Base-by-base conservation (phyloP, 306 rosid genomes). In the Sechiopsis laciniata region DNA sequence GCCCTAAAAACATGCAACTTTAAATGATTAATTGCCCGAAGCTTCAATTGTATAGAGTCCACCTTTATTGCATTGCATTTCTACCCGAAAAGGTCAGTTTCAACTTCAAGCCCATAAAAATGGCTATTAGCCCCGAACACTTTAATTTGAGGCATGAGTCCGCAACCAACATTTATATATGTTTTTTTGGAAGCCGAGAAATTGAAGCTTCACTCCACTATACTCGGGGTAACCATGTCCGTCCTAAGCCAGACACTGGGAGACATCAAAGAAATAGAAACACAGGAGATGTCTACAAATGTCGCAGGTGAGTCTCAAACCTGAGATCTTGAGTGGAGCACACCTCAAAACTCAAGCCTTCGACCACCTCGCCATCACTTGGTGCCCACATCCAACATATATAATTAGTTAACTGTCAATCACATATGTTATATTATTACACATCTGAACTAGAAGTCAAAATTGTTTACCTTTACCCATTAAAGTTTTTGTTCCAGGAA, bases 1-100 rank as follows among this genome's bases (percentile, higher is more conserved):
- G 48, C 96, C 98, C 98, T 90, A 91, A 46, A 81, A 86, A n/a
- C 26, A 50, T 17, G 61, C 19, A 52, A 61, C 10, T 59, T 58
- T 17, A 74, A 48, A n/a, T 74, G 32, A 73, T 42, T 35, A 73
- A 19, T 73, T 12, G 14, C 11, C 3, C 13, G 9, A 32, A 69
- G 42, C 21, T 63, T 63, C 69, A 35, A 22, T 50, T 3, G 42
- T 21, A 22, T 16, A 20, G 24, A 69, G 21, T 69, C 57, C 57
- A 14, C 21, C 58, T 69, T 50, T 40, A 21, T 32, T 32, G 58
- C 20, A 14, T 20, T 69, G 58, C 20, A 14, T 20, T 69, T 7
- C 8, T 69, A 69, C 40, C 14, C 58, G 17, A 8, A 48, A 13
- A 7, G 2, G 26, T 21, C 57, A 4, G 29, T 26, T 26, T 26